phyloP scores from a whole-genome alignment of 2,329 filamentous ascomycete species.

The Cladorrhinum sp. region DNA sequence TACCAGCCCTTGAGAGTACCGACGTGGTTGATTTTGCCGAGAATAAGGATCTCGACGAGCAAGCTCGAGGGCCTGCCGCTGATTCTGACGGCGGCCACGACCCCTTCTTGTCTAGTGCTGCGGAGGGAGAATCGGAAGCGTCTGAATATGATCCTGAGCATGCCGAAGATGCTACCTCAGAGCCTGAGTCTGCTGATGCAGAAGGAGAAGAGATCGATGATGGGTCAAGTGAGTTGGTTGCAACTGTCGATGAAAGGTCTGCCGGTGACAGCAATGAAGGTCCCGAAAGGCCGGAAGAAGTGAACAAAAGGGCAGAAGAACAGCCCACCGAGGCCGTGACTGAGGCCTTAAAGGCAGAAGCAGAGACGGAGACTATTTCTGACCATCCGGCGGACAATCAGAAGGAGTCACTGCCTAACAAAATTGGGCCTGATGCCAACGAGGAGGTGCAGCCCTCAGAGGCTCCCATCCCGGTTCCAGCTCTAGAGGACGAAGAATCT shows the following conservation, averaged over 20 bases:
- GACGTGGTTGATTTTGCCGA: slow-evolving; percentile 21
- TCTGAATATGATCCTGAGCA: background rate
- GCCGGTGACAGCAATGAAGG: background rate
- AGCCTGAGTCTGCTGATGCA: background rate
- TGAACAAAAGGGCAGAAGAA: slow-evolving; percentile 2
- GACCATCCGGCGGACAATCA: background rate
- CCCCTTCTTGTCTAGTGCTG: background rate
- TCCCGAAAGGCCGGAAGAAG: background rate
- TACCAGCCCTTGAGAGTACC: background rate
- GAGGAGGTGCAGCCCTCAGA: background rate
- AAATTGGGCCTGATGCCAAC: background rate
- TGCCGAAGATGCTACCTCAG: background rate
- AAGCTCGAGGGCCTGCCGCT: background rate
- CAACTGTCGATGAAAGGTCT: background rate
- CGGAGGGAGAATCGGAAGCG: background rate
- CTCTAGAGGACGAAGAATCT: background rate
- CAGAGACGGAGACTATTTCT: background rate
- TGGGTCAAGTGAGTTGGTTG: background rate
- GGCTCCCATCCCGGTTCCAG: background rate
- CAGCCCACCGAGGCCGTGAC: background rate
- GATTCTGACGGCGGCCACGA: background rate
- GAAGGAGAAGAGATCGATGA: slow-evolving; percentile 5
- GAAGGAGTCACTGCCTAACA: background rate
- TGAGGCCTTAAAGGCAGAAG: background rate
- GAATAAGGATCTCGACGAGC: background rate